Percentiles rank a stretch among this genome's conserved stretches.
Evolutionary conservation across 129 eudicot species (phyloP).

Genomic region (Pittosporum tobira): DNA sequence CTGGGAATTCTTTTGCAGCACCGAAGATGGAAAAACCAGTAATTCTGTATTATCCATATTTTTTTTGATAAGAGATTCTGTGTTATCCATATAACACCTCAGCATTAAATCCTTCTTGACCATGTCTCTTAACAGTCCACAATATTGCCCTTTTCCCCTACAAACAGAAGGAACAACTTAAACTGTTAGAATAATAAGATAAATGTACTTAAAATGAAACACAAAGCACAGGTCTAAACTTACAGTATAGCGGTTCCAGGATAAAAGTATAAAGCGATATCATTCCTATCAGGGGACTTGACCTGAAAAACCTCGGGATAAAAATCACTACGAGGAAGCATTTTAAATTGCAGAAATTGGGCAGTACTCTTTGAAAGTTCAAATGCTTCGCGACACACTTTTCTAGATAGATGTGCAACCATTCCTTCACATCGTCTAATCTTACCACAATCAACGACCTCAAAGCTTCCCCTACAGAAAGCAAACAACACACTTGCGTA

Average conservation of each 20-base stretch:
- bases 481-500: background rate
- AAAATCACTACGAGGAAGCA: conserved; percentile 1
- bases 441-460: conserved; percentile 10
- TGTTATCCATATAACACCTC: background rate
- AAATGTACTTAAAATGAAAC: background rate
- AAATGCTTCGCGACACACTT: background rate
- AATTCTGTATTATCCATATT: background rate
- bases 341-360: background rate
- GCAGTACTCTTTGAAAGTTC: background rate
- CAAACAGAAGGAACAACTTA: background rate
- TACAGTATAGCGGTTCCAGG: background rate
- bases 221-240: background rate
- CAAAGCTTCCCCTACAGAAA: conserved; percentile 1
- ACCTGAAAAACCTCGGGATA: conserved; percentile 2
- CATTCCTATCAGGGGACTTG: background rate
- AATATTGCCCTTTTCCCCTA: background rate
- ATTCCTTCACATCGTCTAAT: conserved; percentile 4
- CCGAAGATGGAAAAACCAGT: conserved; percentile 1
- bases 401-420: background rate
- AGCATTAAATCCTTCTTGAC: conserved; percentile 1
- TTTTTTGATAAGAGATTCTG: too few relatives aligned
- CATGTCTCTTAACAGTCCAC: conserved; percentile 7
- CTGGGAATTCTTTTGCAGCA: background rate
- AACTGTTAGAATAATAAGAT: background rate
- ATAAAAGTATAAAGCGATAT: conserved; percentile 2